Evolutionary conservation across 306 rosid genomes (phyloP), one percentile per base, ranked within the genome.

Genomic region (Comarum palustre): DNA sequence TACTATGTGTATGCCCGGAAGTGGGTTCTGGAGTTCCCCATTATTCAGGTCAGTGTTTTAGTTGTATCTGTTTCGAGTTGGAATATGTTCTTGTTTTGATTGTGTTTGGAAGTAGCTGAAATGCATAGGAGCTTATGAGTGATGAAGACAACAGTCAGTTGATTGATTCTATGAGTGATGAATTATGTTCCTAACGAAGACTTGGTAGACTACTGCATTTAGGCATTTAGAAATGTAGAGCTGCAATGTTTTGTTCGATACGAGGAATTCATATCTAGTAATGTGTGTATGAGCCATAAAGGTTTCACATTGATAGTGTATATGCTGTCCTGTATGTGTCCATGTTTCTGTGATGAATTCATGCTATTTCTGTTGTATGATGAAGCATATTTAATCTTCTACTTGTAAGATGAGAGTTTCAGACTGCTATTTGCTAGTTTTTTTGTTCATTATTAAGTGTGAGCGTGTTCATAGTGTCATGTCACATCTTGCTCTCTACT

Each of bases 21-120:
- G 42, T 95, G 97, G 97, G 83, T 90, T 78, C 72, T 95, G 78
- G 86, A 76, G 46, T 95, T 95, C 47, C 99, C 99, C 70, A 91
- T 95, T 75, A 83, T 91, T 69, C 99, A 95, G 99, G 98, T 89
- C 34, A 29, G 78, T 46, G 2, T 4, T 46, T 54, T n/a, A 20
- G 27, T 51, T 76, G 16, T 36, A 15, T 25, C n/a, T 39, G 34
- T 24, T 41, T 36, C 60, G 7, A 16, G 10, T 71, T 15, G 13
- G 32, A 1, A 25, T 59, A 8, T 66, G 20, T 14, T 75, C 50
- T 46, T 17, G 5, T 66, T 66, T 42, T 14, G 34, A 19, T 66
- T 19, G 20, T 66, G 0, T 43, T 24, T 77, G 69, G 67, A 48
- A 58, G 54, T 27, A 38, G 36, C 51, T 61, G 34, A 31, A 52